These are phyloP conservation scores for Penicillium polonicum DNA, from an alignment of 2,329 filamentous ascomycete genomes.

Conservation along the genomic window DNA sequence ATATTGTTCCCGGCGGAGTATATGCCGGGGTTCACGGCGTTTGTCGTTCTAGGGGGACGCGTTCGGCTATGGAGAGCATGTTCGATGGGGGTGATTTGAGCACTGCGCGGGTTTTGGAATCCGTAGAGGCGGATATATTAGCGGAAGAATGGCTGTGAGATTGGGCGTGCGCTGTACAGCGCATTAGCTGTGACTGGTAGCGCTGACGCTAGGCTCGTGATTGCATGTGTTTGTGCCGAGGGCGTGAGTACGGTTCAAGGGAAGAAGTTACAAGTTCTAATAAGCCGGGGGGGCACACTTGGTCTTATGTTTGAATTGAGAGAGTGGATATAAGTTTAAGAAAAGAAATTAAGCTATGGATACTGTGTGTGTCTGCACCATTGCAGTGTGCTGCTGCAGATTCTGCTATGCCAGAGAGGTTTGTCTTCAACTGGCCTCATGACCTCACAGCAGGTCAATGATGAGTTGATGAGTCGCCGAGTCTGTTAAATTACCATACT, in stretches of 20 bases:
- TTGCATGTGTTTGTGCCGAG: constrained; percentile 9
- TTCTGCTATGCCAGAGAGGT: too few relatives aligned
- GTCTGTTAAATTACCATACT: background rate
- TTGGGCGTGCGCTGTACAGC: background rate
- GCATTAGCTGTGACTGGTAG: background rate
- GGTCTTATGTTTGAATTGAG: background rate
- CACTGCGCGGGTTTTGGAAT: background rate
- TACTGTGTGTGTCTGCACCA: background rate
- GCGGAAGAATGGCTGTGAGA: background rate
- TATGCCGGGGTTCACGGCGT: background rate
- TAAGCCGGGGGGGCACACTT: background rate
- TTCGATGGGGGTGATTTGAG: background rate
- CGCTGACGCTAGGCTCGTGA: background rate
- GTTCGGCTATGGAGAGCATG: too few relatives aligned
- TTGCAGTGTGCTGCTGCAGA: too few relatives aligned
- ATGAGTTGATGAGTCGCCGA: constrained; percentile 9
- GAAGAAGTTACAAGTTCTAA: background rate
- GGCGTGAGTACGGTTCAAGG: background rate
- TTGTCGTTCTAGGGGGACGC: background rate
- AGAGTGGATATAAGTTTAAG: background rate
- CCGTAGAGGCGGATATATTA: background rate
- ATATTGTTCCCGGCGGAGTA: background rate
- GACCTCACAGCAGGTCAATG: constrained; percentile 9
- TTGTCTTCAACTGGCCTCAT: constrained; percentile 6
- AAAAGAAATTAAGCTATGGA: constrained; percentile 4